These are phyloP conservation scores for Tilletia setariae DNA, from an alignment of 1,284 basidiomycete genomes.

Conservation along the genomic window DNA sequence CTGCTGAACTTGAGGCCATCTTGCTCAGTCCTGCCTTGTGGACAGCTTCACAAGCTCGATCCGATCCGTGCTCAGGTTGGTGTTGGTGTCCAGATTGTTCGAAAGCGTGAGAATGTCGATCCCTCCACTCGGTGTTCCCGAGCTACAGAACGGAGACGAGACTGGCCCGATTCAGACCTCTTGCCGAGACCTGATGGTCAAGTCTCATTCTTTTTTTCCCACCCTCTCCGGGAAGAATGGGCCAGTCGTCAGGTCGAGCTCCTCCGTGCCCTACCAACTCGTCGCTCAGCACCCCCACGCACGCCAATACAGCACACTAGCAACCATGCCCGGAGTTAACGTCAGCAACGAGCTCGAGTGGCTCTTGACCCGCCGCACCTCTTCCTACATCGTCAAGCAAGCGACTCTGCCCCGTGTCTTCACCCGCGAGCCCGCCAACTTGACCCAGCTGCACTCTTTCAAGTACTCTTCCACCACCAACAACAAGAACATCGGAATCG, in stretches of 20 bases:
- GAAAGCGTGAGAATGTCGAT: neutral
- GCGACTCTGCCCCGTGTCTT: conserved; percentile 51
- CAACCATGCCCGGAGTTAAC: neutral
- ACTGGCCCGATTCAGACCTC: too few species aligned
- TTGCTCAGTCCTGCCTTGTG: neutral
- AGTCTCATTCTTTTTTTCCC: too few species aligned
- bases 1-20: conserved; percentile 4
- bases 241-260: neutral
- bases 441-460: conserved; percentile 51
- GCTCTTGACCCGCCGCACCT: conserved; percentile 48
- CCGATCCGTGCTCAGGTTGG: too few species aligned
- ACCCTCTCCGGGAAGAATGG: too few species aligned
- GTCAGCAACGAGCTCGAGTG: conserved; percentile 50
- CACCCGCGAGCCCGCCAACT: conserved; percentile 51
- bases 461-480: conserved; percentile 51
- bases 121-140: too few species aligned
- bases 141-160: too few species aligned
- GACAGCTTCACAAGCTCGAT: neutral
- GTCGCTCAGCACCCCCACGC: neutral
- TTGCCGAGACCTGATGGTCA: too few species aligned
- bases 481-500: conserved; percentile 49
- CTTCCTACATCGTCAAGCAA: conserved; percentile 52
- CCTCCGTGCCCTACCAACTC: neutral
- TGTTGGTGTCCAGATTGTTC: neutral
- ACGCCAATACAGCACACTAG: neutral